These are phyloP conservation scores for Microdochium bolleyi DNA, from an alignment of 2,329 filamentous ascomycete genomes.

Conservation along the genomic window DNA sequence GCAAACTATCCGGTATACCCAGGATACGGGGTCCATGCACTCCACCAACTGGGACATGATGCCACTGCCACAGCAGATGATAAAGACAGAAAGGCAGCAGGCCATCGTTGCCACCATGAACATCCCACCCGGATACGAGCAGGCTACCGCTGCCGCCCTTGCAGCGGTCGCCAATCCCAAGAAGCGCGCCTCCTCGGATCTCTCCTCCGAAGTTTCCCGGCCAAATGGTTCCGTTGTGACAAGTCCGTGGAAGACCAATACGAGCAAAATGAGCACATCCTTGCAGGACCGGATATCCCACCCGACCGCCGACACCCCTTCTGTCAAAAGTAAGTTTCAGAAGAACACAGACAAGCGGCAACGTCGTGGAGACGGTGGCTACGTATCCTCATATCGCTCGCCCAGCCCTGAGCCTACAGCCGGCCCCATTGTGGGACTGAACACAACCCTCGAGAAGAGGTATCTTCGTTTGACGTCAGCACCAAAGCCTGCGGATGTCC, in stretches of 20 bases:
- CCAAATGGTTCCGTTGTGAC: conserved; percentile 34
- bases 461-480: conserved; percentile 91
- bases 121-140: conserved; percentile 4
- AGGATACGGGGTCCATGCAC: conserved; percentile 63
- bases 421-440: conserved; percentile 79
- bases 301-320: conserved; percentile 32
- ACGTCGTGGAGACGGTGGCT: conserved; percentile 72
- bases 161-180: conserved; percentile 37
- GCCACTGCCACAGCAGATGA: conserved; percentile 78
- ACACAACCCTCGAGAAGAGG: conserved; percentile 78
- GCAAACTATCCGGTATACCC: conserved; percentile 74
- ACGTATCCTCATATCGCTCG: conserved; percentile 46
- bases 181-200: conserved; percentile 77
- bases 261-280: conserved; percentile 22
- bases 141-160: conserved; percentile 5
- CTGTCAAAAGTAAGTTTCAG: conserved; percentile 76
- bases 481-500: conserved; percentile 81
- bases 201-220: conserved; percentile 38
- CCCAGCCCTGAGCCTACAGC: conserved; percentile 48
- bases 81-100: conserved; percentile 59
- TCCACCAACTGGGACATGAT: conserved; percentile 75
- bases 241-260: conserved; percentile 54
- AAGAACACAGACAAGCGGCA: conserved; percentile 81
- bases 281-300: conserved; percentile 74
- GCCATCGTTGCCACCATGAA: conserved; percentile 27